Evolutionary conservation across 345 rosid genomes (phyloP).

Genomic region (Pistacia integerrima): DNA sequence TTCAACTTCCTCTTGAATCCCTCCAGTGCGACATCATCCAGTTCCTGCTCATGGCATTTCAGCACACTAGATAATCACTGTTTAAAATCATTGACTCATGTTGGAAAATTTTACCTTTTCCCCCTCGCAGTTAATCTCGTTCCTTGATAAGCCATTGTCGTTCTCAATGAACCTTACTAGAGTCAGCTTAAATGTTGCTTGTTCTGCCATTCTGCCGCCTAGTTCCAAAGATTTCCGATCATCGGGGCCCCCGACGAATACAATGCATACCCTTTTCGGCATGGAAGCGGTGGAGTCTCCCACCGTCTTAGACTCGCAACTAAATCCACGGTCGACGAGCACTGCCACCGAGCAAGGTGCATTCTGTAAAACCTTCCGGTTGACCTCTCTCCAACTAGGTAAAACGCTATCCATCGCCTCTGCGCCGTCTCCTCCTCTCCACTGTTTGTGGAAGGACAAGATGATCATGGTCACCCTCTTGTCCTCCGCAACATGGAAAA

Average conservation of each 20-base stretch:
- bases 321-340: constrained; percentile 36
- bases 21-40: no score
- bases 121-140: neutral
- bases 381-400: constrained; percentile 31
- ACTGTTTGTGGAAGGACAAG: constrained; percentile 37
- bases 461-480: constrained; percentile 41
- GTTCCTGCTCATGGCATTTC: no score
- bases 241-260: constrained; percentile 37
- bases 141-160: neutral
- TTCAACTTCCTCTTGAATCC: no score
- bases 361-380: constrained; percentile 30
- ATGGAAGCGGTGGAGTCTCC: neutral
- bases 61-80: no score
- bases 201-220: constrained; percentile 29
- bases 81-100: neutral
- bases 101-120: neutral
- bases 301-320: neutral
- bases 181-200: neutral
- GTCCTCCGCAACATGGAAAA: constrained; percentile 36
- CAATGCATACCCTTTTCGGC: constrained; percentile 14
- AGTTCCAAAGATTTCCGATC: constrained; percentile 34
- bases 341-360: constrained; percentile 45
- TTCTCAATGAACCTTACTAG: no score
- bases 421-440: constrained; percentile 26
- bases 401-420: constrained; percentile 18